Evolutionary conservation across 2,329 filamentous ascomycete species (phyloP).

Genomic region (Aspergillus tubingensis): DNA sequence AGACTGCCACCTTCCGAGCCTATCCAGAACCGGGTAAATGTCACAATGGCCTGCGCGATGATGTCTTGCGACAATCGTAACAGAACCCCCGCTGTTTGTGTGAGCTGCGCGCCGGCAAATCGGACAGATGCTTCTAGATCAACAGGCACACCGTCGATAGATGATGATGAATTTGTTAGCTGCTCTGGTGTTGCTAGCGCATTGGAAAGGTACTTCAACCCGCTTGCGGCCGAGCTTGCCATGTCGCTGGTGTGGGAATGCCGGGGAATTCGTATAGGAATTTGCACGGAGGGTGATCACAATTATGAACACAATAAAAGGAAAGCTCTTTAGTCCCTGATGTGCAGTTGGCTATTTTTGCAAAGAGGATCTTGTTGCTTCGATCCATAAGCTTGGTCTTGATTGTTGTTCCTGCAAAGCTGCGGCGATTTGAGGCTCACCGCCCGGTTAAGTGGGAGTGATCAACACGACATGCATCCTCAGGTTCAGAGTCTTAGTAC

Average conservation of each 20-base stretch:
- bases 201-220: slow-evolving; percentile 46
- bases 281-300: not conserved
- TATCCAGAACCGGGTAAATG: slow-evolving; percentile 80
- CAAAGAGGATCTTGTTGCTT: not conserved
- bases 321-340: not conserved
- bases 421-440: not conserved
- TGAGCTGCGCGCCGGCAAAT: slow-evolving; percentile 48
- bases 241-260: slow-evolving; percentile 13
- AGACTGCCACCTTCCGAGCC: slow-evolving; percentile 49
- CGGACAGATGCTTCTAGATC: slow-evolving; percentile 48
- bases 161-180: slow-evolving; percentile 46
- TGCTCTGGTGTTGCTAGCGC: slow-evolving; percentile 49
- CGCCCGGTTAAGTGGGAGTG: not conserved
- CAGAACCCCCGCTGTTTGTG: slow-evolving; percentile 61
- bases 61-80: slow-evolving; percentile 82
- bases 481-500: too few species aligned
- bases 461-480: not conserved
- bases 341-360: not conserved
- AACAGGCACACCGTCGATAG: slow-evolving; percentile 44
- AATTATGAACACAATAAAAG: not conserved
- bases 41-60: slow-evolving; percentile 79
- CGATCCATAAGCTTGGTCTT: not conserved
- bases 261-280: not conserved
- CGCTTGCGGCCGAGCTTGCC: slow-evolving; percentile 28
- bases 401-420: not conserved